These are phyloP conservation scores for Colletotrichum coccodes DNA, from an alignment of 2,329 filamentous ascomycete genomes.

Conservation along the genomic window DNA sequence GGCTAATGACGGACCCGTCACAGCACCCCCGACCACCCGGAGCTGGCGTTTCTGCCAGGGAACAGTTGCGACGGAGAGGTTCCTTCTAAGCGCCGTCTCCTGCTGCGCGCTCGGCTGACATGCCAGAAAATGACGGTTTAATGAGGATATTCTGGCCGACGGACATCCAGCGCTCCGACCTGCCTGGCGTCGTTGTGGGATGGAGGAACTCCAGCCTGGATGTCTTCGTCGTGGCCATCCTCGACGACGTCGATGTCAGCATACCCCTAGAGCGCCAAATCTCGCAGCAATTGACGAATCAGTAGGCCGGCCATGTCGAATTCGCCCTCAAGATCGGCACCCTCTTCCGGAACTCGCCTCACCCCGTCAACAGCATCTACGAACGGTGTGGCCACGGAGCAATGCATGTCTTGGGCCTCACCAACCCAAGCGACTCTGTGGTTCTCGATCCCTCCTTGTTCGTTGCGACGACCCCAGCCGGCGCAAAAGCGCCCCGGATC, in stretches of 20 bases:
- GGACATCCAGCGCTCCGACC: conserved; percentile 77
- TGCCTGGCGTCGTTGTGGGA: conserved; percentile 88
- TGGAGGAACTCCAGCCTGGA: conserved; percentile 95
- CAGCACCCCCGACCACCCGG: conserved; percentile 85
- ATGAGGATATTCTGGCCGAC: conserved; percentile 99
- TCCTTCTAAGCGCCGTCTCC: conserved; percentile 77
- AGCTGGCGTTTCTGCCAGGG: conserved; percentile 89
- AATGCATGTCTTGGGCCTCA: conserved; percentile 86
- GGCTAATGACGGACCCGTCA: conserved; percentile 36
- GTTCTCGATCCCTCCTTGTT: conserved; percentile 77
- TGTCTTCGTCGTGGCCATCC: conserved; percentile 86
- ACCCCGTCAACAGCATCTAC: conserved; percentile 83
- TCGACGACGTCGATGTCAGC: conserved; percentile 90
- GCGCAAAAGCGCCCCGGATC: conserved; percentile 72
- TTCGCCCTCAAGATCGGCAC: conserved; percentile 86
- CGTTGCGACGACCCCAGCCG: conserved; percentile 65
- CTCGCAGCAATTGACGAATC: conserved; percentile 38
- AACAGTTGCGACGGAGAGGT: conserved; percentile 92
- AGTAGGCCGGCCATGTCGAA: conserved; percentile 81
- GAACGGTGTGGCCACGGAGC: conserved; percentile 84
- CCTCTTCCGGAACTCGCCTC: conserved; percentile 83
- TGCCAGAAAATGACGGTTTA: conserved; percentile 84
- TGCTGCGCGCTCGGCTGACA: conserved; percentile 56
- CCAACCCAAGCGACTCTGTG: conserved; percentile 70
- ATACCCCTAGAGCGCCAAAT: neutral